Evolutionary conservation across 148 eudicot species (phyloP).

Genomic region (Drosera capensis): DNA sequence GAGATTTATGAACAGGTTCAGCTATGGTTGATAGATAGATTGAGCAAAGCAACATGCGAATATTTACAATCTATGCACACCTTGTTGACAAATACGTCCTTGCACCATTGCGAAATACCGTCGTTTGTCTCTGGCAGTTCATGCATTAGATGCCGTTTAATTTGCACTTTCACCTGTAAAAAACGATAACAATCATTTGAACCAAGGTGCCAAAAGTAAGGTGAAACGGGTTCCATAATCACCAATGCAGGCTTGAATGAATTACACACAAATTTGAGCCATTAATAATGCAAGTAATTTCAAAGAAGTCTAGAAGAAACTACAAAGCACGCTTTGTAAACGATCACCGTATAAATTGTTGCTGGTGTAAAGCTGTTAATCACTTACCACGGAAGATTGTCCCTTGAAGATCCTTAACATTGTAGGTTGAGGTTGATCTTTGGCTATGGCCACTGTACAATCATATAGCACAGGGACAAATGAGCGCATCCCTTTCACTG

Average conservation of each 20-base stretch:
- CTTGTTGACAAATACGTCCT: conserved; percentile 61
- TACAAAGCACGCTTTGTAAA: too few relatives aligned
- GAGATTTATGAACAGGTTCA: background rate
- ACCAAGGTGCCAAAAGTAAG: background rate
- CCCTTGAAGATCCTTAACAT: conserved; percentile 31
- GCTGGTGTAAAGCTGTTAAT: too few relatives aligned
- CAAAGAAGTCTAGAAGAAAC: too few relatives aligned
- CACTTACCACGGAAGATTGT: conserved; percentile 47
- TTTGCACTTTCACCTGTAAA: conserved; percentile 42
- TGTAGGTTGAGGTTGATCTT: conserved; percentile 35
- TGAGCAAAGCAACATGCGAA: too few relatives aligned
- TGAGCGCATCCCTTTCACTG: conserved; percentile 42
- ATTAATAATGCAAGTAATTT: too few relatives aligned
- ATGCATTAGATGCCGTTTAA: conserved; percentile 45
- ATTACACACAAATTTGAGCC: too few relatives aligned
- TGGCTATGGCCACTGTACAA: conserved; percentile 38
- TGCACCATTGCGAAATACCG: conserved; percentile 70
- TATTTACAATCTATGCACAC: conserved; percentile 17
- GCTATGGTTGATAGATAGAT: too few relatives aligned
- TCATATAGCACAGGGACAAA: conserved; percentile 51
- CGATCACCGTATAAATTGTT: too few relatives aligned
- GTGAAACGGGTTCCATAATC: too few relatives aligned
- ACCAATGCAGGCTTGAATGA: too few relatives aligned
- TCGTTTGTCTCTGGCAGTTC: conserved; percentile 53
- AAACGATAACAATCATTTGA: too few relatives aligned